phyloP scores from a whole-genome alignment of 2,329 filamentous ascomycete genomes.

The Hypoxylon sp. region DNA sequence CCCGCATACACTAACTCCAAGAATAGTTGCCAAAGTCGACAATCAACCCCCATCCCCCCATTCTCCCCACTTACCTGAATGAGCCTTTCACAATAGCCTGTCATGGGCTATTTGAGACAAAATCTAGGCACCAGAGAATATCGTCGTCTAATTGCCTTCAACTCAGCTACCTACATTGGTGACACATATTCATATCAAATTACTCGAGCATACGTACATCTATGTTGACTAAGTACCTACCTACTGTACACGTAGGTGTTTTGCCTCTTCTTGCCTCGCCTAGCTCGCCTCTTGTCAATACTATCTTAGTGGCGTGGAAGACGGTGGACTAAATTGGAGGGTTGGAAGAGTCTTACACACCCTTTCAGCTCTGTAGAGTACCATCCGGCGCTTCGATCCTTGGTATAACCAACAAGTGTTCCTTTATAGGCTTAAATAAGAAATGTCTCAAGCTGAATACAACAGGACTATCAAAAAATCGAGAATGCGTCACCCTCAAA shows the following conservation, averaged over 20 bases:
- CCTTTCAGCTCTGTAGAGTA: conserved; percentile 43
- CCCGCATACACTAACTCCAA: conserved; percentile 19
- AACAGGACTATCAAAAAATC: conserved; percentile 25
- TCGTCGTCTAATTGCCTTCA: neutral
- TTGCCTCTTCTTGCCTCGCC: conserved; percentile 17
- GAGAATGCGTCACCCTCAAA: conserved; percentile 33
- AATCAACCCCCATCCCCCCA: conserved; percentile 6
- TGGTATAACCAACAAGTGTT: conserved; percentile 29
- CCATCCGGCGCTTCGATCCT: conserved; percentile 51
- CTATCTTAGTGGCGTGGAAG: conserved; percentile 34
- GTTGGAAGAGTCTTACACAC: conserved; percentile 47
- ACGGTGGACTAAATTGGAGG: conserved; percentile 29
- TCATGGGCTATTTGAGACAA: conserved; percentile 1
- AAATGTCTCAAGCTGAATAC: conserved; percentile 28
- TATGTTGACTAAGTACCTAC: conserved; percentile 7
- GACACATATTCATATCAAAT: conserved; percentile 8
- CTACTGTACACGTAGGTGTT: too few species aligned
- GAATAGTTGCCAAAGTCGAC: conserved; percentile 21
- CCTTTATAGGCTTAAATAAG: conserved; percentile 31
- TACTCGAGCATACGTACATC: conserved; percentile 10
- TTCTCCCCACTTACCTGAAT: conserved; percentile 29
- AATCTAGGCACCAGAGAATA: neutral
- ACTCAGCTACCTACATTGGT: conserved; percentile 1
- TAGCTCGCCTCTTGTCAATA: conserved; percentile 32
- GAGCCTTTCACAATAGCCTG: conserved; percentile 25